phyloP scores from a whole-genome alignment of 2,329 filamentous ascomycete species.

The Fusarium fujikuroi region DNA sequence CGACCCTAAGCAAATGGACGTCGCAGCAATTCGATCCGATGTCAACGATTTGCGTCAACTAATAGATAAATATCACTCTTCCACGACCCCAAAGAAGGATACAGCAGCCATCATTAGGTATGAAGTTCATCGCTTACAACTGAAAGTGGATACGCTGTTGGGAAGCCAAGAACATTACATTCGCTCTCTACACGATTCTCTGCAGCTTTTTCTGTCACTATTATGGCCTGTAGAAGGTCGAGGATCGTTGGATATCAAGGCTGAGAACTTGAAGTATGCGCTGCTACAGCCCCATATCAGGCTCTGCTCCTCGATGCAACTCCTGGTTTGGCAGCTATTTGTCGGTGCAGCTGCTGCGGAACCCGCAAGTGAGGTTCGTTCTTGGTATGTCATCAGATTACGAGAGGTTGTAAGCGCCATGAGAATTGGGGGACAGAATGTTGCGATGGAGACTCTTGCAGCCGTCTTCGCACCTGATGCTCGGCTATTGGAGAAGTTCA shows the following conservation, averaged over 20 bases:
- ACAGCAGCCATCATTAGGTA: neutral
- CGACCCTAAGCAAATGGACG: neutral
- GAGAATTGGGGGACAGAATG: neutral
- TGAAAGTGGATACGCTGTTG: conserved; percentile 11
- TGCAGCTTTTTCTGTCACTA: conserved; percentile 16
- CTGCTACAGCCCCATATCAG: conserved; percentile 18
- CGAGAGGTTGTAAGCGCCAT: neutral
- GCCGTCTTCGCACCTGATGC: neutral
- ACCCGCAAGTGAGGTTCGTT: neutral
- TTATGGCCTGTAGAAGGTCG: conserved; percentile 5
- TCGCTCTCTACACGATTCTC: conserved; percentile 10
- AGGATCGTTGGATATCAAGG: neutral
- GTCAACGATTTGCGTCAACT: neutral
- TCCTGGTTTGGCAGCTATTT: conserved; percentile 38
- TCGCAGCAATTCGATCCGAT: conserved; percentile 1
- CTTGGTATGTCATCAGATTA: conserved; percentile 15
- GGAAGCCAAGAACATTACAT: conserved; percentile 19
- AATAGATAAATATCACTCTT: neutral
- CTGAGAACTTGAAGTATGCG: conserved; percentile 5
- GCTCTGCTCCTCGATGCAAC: conserved; percentile 28
- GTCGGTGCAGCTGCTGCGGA: conserved; percentile 28
- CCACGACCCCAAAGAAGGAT: rapidly evolving
- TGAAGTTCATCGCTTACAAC: conserved; percentile 8
- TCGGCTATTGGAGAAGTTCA: neutral
- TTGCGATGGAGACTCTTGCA: neutral